Conservation (phyloP, 2,329 filamentous ascomycete genomes). For the Fonsecaea pedrosoi region DNA sequence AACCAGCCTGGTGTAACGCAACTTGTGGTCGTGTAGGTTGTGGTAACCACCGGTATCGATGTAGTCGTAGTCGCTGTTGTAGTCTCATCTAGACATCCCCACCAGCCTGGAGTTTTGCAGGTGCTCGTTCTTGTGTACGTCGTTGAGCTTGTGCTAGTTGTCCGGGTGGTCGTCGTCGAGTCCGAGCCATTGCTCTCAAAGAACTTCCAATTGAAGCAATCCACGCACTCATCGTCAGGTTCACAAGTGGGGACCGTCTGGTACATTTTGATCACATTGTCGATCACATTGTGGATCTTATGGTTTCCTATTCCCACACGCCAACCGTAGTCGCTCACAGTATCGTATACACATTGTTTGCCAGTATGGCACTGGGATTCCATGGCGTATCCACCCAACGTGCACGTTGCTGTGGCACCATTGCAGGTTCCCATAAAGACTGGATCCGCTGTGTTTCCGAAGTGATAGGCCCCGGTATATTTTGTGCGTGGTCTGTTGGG, state of each 20-base stretch:
- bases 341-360: conserved; percentile 87
- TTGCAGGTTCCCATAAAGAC: conserved; percentile 95
- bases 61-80: conserved; percentile 50
- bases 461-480: conserved; percentile 82
- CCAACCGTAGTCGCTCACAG: conserved; percentile 90
- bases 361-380: conserved; percentile 93
- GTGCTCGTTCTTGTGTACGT: conserved; percentile 78
- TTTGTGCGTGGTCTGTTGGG: conserved; percentile 70
- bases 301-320: conserved; percentile 89
- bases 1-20: conserved; percentile 54
- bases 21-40: conserved; percentile 47
- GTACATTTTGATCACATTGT: conserved; percentile 84
- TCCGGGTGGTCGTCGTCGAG: conserved; percentile 68
- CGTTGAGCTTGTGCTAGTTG: conserved; percentile 65
- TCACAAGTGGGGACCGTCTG: conserved; percentile 79
- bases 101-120: conserved; percentile 92
- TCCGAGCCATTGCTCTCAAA: conserved; percentile 90
- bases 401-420: conserved; percentile 84
- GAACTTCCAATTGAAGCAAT: conserved; percentile 94
- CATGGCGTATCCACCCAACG: conserved; percentile 89
- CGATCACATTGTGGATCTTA: conserved; percentile 85
- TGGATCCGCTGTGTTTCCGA: conserved; percentile 94
- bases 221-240: conserved; percentile 78
- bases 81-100: conserved; percentile 66
- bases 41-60: conserved; percentile 42